A percentile compares a stretch with the other conserved stretches of the same genome.
Conservation (phyloP, 1,139 yeast genomes). For the Taphrina populina region DNA sequence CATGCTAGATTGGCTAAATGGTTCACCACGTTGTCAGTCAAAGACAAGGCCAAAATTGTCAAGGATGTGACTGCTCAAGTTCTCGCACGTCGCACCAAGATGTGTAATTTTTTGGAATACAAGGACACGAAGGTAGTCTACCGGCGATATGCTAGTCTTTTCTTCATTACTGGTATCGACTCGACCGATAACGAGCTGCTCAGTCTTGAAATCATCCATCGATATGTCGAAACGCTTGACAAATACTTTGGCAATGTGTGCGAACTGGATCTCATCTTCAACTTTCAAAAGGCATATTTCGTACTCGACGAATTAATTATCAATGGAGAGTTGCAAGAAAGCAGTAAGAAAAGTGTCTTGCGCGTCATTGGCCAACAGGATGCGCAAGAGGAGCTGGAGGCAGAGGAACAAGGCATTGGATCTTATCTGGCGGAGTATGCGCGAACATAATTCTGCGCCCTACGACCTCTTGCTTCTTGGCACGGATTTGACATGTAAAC, state of each 20-base stretch:
- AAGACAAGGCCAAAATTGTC: conserved; percentile 78
- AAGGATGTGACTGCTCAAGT: conserved; percentile 84
- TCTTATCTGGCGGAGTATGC: conserved; percentile 25
- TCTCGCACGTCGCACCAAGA: conserved; percentile 79
- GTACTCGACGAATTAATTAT: conserved; percentile 81
- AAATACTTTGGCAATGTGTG: conserved; percentile 87
- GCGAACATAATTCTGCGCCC: no score
- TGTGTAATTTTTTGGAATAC: conserved; percentile 94
- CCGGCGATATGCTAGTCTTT: conserved; percentile 78
- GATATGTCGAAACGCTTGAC: conserved; percentile 97
- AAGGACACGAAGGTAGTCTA: conserved; percentile 85
- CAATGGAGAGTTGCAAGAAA: conserved; percentile 81
- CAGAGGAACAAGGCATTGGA: conserved; percentile 40
- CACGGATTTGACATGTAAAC: no score
- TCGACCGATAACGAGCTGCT: conserved; percentile 82
- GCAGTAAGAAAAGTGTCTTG: conserved; percentile 75
- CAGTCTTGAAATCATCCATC: conserved; percentile 80
- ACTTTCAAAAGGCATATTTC: conserved; percentile 89
- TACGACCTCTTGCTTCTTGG: no score
- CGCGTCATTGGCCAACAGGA: conserved; percentile 78
- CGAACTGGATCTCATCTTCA: conserved; percentile 70
- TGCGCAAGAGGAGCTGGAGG: conserved; percentile 52
- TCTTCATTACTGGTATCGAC: conserved; percentile 83
- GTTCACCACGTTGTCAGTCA: conserved; percentile 78
- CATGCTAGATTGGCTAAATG: conserved; percentile 71